Conservation (phyloP, 768 basidiomycete species). For the Cystobasidium onofrii region DNA sequence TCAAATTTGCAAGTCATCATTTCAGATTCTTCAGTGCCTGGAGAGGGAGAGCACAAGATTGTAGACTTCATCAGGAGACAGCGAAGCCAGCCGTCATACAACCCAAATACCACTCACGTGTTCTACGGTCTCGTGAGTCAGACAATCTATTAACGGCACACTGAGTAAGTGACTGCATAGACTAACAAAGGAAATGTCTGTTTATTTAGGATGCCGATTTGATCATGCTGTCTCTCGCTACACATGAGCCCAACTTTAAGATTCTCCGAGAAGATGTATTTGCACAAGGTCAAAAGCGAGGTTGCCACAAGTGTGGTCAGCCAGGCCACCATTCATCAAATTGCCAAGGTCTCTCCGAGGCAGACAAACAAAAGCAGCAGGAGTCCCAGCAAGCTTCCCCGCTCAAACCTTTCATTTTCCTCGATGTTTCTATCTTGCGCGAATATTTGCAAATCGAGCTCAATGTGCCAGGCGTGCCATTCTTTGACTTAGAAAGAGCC, state of each 20-base stretch:
- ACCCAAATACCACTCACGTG: slow-evolving; percentile 90
- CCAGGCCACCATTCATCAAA: slow-evolving; percentile 91
- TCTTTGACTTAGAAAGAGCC: slow-evolving; percentile 91
- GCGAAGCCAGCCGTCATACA: slow-evolving; percentile 73
- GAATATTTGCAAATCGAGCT: slow-evolving; percentile 98
- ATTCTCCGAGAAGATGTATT: slow-evolving; percentile 98
- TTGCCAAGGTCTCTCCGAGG: slow-evolving; percentile 58
- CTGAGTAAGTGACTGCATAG: neutral
- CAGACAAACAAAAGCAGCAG: slow-evolving; percentile 53
- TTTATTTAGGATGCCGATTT: slow-evolving; percentile 70
- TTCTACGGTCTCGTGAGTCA: slow-evolving; percentile 84
- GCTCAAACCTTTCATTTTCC: slow-evolving; percentile 97
- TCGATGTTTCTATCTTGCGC: slow-evolving; percentile 87
- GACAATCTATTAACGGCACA: too few species aligned
- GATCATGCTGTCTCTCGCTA: slow-evolving; percentile 95
- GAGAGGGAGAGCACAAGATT: slow-evolving; percentile 99
- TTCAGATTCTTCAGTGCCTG: slow-evolving; percentile 92
- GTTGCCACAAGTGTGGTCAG: slow-evolving; percentile 87
- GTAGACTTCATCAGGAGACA: slow-evolving; percentile 97
- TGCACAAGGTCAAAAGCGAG: slow-evolving; percentile 52
- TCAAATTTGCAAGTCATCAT: slow-evolving; percentile 89
- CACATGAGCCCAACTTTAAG: slow-evolving; percentile 95
- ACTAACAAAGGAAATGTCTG: neutral
- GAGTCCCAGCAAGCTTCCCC: slow-evolving; percentile 51
- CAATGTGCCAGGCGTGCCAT: slow-evolving; percentile 63